Conservation (phyloP, 495 filamentous ascomycete genomes). For the Daldinia decipiens region DNA sequence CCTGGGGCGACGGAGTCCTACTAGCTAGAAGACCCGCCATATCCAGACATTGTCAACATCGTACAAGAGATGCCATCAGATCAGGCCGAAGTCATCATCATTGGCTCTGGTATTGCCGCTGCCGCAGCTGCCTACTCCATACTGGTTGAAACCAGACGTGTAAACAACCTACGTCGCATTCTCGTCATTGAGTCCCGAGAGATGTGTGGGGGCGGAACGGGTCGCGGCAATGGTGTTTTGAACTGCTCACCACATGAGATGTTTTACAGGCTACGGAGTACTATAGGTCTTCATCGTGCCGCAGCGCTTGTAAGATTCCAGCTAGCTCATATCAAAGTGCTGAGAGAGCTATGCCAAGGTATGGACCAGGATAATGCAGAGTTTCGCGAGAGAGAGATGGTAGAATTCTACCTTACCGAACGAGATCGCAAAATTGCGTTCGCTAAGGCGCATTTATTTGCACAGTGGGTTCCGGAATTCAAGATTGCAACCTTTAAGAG, state of each 20-base stretch:
- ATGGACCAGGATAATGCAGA: conserved; percentile 42
- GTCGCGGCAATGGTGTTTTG: conserved; percentile 55
- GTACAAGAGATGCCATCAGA: conserved; percentile 56
- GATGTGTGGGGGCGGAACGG: conserved; percentile 54
- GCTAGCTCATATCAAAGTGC: conserved; percentile 43
- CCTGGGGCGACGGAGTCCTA: conserved; percentile 65
- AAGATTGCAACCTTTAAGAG: conserved; percentile 38
- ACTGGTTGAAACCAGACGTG: conserved; percentile 40
- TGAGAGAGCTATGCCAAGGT: conserved; percentile 44
- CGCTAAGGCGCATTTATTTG: conserved; percentile 44
- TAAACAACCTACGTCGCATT: conserved; percentile 29
- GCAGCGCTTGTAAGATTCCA: conserved; percentile 48
- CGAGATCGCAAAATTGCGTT: conserved; percentile 51
- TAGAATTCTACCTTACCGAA: conserved; percentile 53
- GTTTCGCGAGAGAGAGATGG: conserved; percentile 49
- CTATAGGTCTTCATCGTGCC: conserved; percentile 14
- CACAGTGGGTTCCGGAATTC: conserved; percentile 51
- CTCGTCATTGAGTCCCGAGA: conserved; percentile 53
- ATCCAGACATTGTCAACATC: conserved; percentile 59
- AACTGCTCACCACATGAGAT: conserved; percentile 51
- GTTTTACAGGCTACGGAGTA: conserved; percentile 34
- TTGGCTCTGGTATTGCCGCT: conserved; percentile 73
- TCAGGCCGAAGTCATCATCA: conserved; percentile 63
- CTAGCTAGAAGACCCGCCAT: conserved; percentile 66
- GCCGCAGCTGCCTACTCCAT: conserved; percentile 63